These are phyloP conservation scores for Saccharomyces hybrid DNA, from an alignment of 1,139 yeast species.

Conservation along the genomic window DNA sequence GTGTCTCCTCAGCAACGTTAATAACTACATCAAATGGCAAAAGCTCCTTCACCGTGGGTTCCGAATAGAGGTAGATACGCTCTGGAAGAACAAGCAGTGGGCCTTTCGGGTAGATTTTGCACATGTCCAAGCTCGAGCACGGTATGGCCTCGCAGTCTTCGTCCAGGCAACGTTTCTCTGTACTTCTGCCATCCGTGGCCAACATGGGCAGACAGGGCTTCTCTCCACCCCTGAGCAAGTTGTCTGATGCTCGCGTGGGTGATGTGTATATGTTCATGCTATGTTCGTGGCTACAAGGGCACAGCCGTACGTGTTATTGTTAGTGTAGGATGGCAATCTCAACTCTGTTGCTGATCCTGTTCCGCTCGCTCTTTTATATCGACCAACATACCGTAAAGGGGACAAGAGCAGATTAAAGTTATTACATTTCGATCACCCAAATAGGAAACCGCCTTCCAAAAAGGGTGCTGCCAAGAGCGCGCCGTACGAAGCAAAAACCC, in stretches of 20 bases:
- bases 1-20: not conserved
- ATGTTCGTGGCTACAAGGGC: not conserved
- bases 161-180: not conserved
- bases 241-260: not conserved
- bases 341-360: not conserved
- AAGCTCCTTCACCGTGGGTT: not conserved
- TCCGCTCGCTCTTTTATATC: not conserved
- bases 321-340: not conserved
- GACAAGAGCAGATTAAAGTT: not conserved
- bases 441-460: slow-evolving; percentile 19
- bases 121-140: not conserved
- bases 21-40: not conserved
- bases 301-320: not conserved
- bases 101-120: not conserved
- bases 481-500: slow-evolving; percentile 64
- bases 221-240: not conserved
- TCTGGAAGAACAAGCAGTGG: not conserved
- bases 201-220: not conserved
- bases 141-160: not conserved
- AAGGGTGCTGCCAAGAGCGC: slow-evolving; percentile 73
- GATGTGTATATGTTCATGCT: not conserved
- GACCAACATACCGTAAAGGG: not conserved
- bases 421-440: not conserved
- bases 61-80: not conserved
- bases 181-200: not conserved